phyloP scores from a whole-genome alignment of 2,329 filamentous ascomycete genomes.

The Zasmidium angulare region DNA sequence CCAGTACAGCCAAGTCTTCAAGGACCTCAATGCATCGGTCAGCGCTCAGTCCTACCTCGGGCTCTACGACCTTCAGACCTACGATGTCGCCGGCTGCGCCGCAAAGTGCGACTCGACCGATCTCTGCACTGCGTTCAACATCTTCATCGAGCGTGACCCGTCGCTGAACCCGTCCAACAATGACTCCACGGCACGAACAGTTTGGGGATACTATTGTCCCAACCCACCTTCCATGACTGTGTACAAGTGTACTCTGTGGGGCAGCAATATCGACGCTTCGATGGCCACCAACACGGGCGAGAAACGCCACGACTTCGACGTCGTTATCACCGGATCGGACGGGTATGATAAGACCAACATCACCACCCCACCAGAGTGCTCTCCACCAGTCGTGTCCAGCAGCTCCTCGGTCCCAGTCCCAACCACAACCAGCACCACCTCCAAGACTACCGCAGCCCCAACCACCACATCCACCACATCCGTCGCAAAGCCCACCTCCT shows the following conservation, averaged over 20 bases:
- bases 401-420: constrained; percentile 2
- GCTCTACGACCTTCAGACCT: constrained; percentile 31
- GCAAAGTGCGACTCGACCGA: constrained; percentile 32
- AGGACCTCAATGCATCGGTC: constrained; percentile 31
- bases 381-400: not conserved
- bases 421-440: constrained; percentile 19
- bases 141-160: constrained; percentile 38
- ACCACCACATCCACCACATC: constrained; percentile 5
- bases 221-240: constrained; percentile 39
- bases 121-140: constrained; percentile 38
- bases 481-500: constrained; percentile 11
- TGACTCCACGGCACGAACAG: constrained; percentile 25
- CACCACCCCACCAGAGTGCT: constrained; percentile 11
- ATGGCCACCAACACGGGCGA: constrained; percentile 31
- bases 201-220: constrained; percentile 33
- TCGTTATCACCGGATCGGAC: constrained; percentile 31
- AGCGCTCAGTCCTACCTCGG: constrained; percentile 35
- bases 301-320: constrained; percentile 29
- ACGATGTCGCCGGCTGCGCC: constrained; percentile 33
- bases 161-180: constrained; percentile 32
- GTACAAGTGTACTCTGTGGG: constrained; percentile 43
- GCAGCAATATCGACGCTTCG: constrained; percentile 33
- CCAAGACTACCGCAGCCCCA: constrained; percentile 7
- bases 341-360: constrained; percentile 31
- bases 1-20: constrained; percentile 34